Conservation (phyloP, 164 flowering plant species). For the Aristolochia californica region DNA sequence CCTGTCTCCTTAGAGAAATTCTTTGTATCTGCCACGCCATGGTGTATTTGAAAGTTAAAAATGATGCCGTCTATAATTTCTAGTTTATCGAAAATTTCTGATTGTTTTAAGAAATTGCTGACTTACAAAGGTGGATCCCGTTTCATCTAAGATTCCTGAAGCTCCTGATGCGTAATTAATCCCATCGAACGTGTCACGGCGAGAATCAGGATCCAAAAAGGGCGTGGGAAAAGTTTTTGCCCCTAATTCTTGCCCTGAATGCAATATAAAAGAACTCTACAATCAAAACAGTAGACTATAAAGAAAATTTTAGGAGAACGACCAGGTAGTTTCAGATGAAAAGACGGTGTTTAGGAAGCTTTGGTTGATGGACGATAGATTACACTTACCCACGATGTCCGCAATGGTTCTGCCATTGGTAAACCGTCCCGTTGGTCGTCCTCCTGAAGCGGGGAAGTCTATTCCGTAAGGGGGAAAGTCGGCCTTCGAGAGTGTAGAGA, state of each 20-base stretch:
- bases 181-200: slow-evolving; percentile 19
- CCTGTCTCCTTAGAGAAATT: slow-evolving; percentile 38
- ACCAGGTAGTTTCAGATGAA: too few species aligned
- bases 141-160: slow-evolving; percentile 48
- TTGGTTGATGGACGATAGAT: too few species aligned
- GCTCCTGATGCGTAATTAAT: slow-evolving; percentile 69
- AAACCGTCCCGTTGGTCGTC: slow-evolving; percentile 60
- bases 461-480: slow-evolving; percentile 60
- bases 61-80: too few species aligned
- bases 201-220: slow-evolving; percentile 32
- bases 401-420: slow-evolving; percentile 54
- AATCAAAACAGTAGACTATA: not conserved
- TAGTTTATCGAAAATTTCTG: too few species aligned
- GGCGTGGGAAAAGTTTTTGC: slow-evolving; percentile 46
- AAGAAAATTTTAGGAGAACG: too few species aligned
- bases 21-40: slow-evolving; percentile 39
- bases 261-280: not conserved
- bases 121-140: slow-evolving; percentile 49
- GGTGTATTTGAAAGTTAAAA: too few species aligned
- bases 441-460: slow-evolving; percentile 50
- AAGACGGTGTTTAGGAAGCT: too few species aligned
- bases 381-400: slow-evolving; percentile 35
- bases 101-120: not conserved
- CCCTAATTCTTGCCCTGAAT: slow-evolving; percentile 46
- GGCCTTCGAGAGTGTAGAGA: slow-evolving; percentile 50